These are phyloP conservation scores for Limonium bicolor DNA, from an alignment of 148 eudicot species.

Conservation along the genomic window DNA sequence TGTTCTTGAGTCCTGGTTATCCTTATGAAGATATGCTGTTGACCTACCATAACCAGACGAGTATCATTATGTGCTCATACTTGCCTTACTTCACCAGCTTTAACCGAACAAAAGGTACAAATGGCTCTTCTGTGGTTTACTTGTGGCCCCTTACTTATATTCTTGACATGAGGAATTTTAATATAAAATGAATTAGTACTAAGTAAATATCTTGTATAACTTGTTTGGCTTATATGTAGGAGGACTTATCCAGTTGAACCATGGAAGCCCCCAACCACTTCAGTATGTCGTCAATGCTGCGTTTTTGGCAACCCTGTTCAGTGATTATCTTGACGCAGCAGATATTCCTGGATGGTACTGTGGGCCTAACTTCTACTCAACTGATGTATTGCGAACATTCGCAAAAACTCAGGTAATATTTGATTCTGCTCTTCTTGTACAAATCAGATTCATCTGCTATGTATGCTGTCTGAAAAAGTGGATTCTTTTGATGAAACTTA, in stretches of 20 bases:
- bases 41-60: constrained; percentile 77
- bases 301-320: constrained; percentile 67
- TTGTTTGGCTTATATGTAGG: constrained; percentile 23
- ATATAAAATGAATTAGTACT: too few relatives aligned
- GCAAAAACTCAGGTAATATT: constrained; percentile 64
- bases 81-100: constrained; percentile 64
- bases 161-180: too few relatives aligned
- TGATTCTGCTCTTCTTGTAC: not conserved
- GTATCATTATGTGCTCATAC: constrained; percentile 75
- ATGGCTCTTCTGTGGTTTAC: not conserved
- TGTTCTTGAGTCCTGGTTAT: constrained; percentile 84
- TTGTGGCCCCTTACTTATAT: not conserved
- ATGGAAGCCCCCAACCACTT: constrained; percentile 90
- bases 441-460: not conserved
- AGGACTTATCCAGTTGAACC: constrained; percentile 73
- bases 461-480: not conserved
- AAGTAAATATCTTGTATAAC: constrained; percentile 1
- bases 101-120: constrained; percentile 69
- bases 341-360: constrained; percentile 93
- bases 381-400: constrained; percentile 49
- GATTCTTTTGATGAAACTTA: not conserved
- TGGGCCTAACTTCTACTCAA: constrained; percentile 69
- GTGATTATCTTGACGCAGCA: constrained; percentile 78
- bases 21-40: constrained; percentile 76
- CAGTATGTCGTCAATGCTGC: constrained; percentile 93